These are phyloP conservation scores for Penicillium sp. DNA, from an alignment of 2,329 filamentous ascomycete genomes.

Conservation along the genomic window DNA sequence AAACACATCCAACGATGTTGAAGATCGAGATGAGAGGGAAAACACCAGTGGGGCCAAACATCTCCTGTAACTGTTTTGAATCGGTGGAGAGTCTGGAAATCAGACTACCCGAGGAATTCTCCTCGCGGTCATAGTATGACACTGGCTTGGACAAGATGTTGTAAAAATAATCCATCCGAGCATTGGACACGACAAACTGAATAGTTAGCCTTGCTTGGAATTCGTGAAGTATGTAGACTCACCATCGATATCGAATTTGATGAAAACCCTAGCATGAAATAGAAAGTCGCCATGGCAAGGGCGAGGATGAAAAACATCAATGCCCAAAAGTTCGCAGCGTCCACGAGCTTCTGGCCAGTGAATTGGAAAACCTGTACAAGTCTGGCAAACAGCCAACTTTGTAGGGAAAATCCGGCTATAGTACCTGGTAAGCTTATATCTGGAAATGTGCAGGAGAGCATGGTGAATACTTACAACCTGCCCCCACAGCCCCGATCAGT, in stretches of 20 bases:
- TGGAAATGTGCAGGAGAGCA: not conserved
- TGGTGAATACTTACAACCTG: not conserved
- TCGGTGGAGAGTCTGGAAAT: conserved; percentile 51
- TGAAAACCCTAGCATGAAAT: conserved; percentile 48
- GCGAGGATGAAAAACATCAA: conserved; percentile 59
- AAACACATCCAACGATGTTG: conserved; percentile 63
- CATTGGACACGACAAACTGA: conserved; percentile 36
- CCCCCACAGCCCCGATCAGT: not conserved
- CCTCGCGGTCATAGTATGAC: conserved; percentile 46
- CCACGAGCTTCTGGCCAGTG: conserved; percentile 38
- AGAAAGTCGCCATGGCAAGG: conserved; percentile 47
- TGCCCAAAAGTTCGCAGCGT: conserved; percentile 52
- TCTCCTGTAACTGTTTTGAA: conserved; percentile 52
- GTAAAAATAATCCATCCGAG: conserved; percentile 34
- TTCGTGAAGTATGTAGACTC: conserved; percentile 17
- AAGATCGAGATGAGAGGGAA: conserved; percentile 63
- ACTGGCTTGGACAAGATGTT: conserved; percentile 46
- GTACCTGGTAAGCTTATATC: not conserved
- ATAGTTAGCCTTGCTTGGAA: conserved; percentile 12
- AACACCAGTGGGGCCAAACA: conserved; percentile 49
- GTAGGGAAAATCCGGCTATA: conserved; percentile 34
- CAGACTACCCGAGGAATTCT: conserved; percentile 51
- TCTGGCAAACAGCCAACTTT: conserved; percentile 50
- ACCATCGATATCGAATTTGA: conserved; percentile 50
- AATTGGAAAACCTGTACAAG: conserved; percentile 51